phyloP scores from a whole-genome alignment of 179 eudicot species.

The Carnegiea gigantea region DNA sequence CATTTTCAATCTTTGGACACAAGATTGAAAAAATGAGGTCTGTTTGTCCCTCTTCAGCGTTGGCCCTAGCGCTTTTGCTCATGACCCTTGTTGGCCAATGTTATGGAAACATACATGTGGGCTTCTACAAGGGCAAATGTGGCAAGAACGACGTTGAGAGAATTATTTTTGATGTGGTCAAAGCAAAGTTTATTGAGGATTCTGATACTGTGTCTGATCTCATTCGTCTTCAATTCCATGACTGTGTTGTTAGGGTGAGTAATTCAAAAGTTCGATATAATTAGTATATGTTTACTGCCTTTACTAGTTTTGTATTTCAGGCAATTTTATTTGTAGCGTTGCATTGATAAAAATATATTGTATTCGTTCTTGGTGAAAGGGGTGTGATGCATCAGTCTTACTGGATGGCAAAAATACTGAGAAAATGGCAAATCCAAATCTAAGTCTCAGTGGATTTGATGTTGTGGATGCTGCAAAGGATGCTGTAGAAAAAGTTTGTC shows the following conservation, averaged over 20 bases:
- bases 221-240: conserved; percentile 25
- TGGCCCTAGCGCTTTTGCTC: conserved; percentile 22
- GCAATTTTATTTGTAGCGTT: background rate
- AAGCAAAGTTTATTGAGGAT: background rate
- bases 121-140: conserved; percentile 26
- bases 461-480: conserved; percentile 35
- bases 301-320: background rate
- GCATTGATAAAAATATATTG: background rate
- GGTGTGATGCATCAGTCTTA: conserved; percentile 42
- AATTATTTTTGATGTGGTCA: conserved; percentile 22
- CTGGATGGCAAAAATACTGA: conserved; percentile 31
- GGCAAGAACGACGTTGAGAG: conserved; percentile 18
- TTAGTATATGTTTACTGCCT: background rate
- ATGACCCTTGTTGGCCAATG: conserved; percentile 21
- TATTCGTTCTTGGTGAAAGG: conserved; percentile 11
- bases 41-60: conserved; percentile 1
- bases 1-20: background rate
- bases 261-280: background rate
- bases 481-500: conserved; percentile 40
- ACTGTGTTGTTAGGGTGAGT: conserved; percentile 29
- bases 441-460: conserved; percentile 26
- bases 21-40: conserved; percentile 17
- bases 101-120: conserved; percentile 14
- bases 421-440: conserved; percentile 32
- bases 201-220: conserved; percentile 24